Evolutionary conservation across 164 flowering plant species (phyloP), one percentile per base, ranked within the genome.

Genomic region (Paratinospora sagittata): DNA sequence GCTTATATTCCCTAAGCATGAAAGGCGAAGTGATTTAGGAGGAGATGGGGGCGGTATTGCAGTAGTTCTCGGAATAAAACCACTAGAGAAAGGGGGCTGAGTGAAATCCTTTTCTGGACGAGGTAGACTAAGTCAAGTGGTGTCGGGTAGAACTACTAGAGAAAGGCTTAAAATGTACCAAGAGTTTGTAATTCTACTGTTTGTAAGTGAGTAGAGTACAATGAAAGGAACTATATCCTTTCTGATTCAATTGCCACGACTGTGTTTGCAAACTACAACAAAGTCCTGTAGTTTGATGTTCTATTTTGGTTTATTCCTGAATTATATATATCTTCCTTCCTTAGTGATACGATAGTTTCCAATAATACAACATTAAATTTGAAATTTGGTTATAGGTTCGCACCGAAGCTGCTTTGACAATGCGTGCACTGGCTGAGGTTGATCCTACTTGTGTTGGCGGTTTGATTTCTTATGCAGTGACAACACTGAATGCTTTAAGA

Each of bases 401-500:
- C 0, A 79, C 87, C 72, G 99, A 95, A 80, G 96, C 99, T 82
- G 93, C 99, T 77, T 82, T 95, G 81, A 78, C 93, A 24, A 75
- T 92, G 77, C 97, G 96, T 65, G 78, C 87, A 34, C 71, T 95
- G 80, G 96, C 90, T 55, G 99, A 92, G 83, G 91, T 92, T 80
- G 99, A 95, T 84, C 98, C 98, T 16, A 86, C 90, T 17, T 90
- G 97, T 81, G 92, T 92, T 82, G 96, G 98, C 67, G 97, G 97
- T 72, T 88, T 95, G 81, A 79, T 88, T 79, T 88, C 97, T 63
- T 95, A 82, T 85, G 92, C 88, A 17, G 87, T 90, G 78, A 93
- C 99, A 21, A 90, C 87, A 52, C 80, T 95, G 26, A 87, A 75
- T 71, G 99, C 98, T 78, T 76, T 87, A 73, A 84, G 98, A 78